Evolutionary conservation across 2,329 filamentous ascomycete genomes (phyloP).

Genomic region (Metarhizium robertsii): DNA sequence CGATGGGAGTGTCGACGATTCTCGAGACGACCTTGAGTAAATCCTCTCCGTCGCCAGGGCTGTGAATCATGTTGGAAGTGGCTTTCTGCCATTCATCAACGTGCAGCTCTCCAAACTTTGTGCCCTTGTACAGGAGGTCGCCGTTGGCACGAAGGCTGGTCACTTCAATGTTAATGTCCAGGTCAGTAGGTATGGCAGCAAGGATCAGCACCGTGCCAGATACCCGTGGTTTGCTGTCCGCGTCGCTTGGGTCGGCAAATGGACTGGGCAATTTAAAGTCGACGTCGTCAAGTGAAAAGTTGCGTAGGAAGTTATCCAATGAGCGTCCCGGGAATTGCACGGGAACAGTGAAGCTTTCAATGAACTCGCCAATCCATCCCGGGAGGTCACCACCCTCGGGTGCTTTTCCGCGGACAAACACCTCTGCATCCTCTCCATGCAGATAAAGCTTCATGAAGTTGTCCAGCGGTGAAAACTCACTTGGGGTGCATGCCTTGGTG

Average conservation of each 20-base stretch:
- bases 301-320: constrained; percentile 75
- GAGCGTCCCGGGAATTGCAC: constrained; percentile 74
- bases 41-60: constrained; percentile 44
- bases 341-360: constrained; percentile 74
- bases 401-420: constrained; percentile 75
- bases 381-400: constrained; percentile 60
- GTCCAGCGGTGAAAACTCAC: constrained; percentile 75
- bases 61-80: constrained; percentile 62
- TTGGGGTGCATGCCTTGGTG: constrained; percentile 64
- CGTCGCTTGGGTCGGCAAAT: constrained; percentile 64
- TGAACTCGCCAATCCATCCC: constrained; percentile 69
- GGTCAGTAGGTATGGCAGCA: constrained; percentile 69
- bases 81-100: constrained; percentile 75
- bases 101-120: constrained; percentile 74
- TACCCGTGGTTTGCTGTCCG: constrained; percentile 65
- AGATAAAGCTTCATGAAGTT: constrained; percentile 73
- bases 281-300: constrained; percentile 78
- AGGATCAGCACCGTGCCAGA: constrained; percentile 76
- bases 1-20: constrained; percentile 70
- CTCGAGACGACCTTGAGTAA: constrained; percentile 65
- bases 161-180: constrained; percentile 79
- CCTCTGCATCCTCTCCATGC: constrained; percentile 64
- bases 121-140: constrained; percentile 68
- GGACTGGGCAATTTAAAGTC: constrained; percentile 80
- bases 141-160: constrained; percentile 66